These are phyloP conservation scores for Phytophthora litchii DNA, from an alignment of 352 stramenopile species.

Conservation along the genomic window DNA sequence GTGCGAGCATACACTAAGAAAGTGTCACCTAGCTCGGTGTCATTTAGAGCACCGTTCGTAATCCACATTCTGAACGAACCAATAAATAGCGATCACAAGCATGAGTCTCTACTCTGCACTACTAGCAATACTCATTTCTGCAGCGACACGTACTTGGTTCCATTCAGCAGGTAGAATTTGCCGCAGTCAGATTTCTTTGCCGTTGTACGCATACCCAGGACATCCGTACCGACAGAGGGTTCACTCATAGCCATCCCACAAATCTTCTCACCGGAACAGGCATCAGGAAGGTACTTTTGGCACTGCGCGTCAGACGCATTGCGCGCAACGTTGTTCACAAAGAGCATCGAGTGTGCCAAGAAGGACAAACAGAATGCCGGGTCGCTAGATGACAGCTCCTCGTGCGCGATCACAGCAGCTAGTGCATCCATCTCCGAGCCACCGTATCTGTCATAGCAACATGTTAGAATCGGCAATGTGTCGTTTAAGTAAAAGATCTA, in stretches of 20 bases:
- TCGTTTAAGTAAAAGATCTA: background rate
- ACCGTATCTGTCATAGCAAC: conserved; percentile 75
- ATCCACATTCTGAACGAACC: conserved; percentile 96
- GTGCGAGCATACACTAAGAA: conserved; percentile 99
- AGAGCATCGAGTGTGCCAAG: conserved; percentile 94
- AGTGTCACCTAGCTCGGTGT: conserved; percentile 94
- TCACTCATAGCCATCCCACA: conserved; percentile 99
- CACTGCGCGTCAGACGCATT: conserved; percentile 92
- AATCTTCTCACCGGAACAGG: conserved; percentile 94
- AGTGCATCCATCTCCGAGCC: conserved; percentile 96
- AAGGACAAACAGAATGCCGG: conserved; percentile 99
- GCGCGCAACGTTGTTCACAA: conserved; percentile 92
- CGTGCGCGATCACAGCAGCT: conserved; percentile 94
- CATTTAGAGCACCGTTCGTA: conserved; percentile 98
- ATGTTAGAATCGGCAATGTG: background rate
- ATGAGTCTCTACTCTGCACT: conserved; percentile 8
- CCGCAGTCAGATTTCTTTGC: conserved; percentile 86
- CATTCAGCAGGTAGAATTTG: conserved; percentile 92
- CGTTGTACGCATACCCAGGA: conserved; percentile 96
- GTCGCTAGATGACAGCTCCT: conserved; percentile 97
- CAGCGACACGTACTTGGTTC: conserved; percentile 68
- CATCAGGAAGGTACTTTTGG: conserved; percentile 87
- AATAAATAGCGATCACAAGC: background rate
- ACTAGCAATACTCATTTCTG: background rate
- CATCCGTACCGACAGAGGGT: conserved; percentile 94